Base-by-base conservation (phyloP, 1,284 basidiomycete species). In the Trichosporon faecale region DNA sequence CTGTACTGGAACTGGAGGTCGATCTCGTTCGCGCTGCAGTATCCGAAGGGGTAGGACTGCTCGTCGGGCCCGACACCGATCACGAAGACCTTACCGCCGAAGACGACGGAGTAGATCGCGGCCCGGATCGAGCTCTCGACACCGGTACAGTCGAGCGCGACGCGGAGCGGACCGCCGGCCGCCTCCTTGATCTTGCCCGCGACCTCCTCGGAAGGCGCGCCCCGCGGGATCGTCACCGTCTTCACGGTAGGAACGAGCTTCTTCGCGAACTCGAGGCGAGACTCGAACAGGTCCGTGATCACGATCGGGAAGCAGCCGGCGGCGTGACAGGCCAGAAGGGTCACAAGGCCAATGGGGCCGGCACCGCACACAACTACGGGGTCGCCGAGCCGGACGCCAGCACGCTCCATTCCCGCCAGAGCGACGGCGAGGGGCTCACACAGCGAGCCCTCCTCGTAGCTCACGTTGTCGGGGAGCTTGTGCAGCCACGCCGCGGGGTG, bases 81-180 rank as follows among this genome's bases (percentile, higher is more conserved):
- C 60, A 88, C 84, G 69, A 87, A 86, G 6, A 86, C 84, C 68
- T 85, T 84, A 8, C 86, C 86, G 25, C 84, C 83, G 46, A 86
- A 84, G 16, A 75, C 76, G 66, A 86, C 83, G 11, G 84, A 85
- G 76, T 87, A 88, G 73, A 94, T 87, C 3, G 88, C 93, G n/a
- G 91, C 91, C 78, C 92, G 90, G 74, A 97, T 91, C 14, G 90
- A 93, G 44, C 88, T 88, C 82, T 96, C 93, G 29, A 95, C 92
- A 18, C 95, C 95, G 65, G 93, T 95, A 72, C 82, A 84, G 66
- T 85, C 84, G 66, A 85, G 65, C 0, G 83, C 84, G 35, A 84
- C 72, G n/a, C 72, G 72, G 11, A 85, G 64, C 60, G 46, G 46
- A 14, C 72, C 76, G 0, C 82, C 84, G 18, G 83, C 82, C 1